Conservation (phyloP, 192 early-diverging fungal species). For the Powellomyces hirtus region DNA sequence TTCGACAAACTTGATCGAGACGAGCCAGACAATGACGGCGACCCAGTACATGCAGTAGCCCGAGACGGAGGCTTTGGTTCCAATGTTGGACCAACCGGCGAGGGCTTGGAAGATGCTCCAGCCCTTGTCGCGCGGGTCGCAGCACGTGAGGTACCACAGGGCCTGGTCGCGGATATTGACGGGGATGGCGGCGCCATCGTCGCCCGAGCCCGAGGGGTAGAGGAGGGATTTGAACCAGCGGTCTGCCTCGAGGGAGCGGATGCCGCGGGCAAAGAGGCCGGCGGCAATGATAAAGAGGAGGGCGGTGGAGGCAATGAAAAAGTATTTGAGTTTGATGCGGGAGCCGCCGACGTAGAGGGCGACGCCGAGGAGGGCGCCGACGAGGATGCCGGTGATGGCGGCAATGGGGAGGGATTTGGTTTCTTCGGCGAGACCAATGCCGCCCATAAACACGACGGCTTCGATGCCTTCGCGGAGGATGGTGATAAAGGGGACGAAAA, state of each 20-base stretch:
- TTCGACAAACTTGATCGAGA: constrained; percentile 36
- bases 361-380: constrained; percentile 69
- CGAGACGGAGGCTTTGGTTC: constrained; percentile 69
- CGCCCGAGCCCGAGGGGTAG: constrained; percentile 55
- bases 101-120: constrained; percentile 76
- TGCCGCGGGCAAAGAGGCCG: constrained; percentile 70
- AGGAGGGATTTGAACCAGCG: constrained; percentile 49
- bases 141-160: constrained; percentile 63
- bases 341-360: constrained; percentile 72
- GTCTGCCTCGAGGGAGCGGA: constrained; percentile 67
- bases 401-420: constrained; percentile 78
- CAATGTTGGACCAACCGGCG: constrained; percentile 74
- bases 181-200: constrained; percentile 53
- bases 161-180: constrained; percentile 61
- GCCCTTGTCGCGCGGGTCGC: constrained; percentile 49
- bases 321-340: constrained; percentile 70
- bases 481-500: constrained; percentile 82
- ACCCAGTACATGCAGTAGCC: constrained; percentile 85
- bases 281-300: constrained; percentile 79
- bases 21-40: constrained; percentile 46
- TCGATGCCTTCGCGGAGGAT: constrained; percentile 87
- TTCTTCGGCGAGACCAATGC: constrained; percentile 64
- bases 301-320: constrained; percentile 71
- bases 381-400: constrained; percentile 66
- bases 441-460: constrained; percentile 86